Base-by-base conservation (phyloP, 768 basidiomycete genomes). In the Tephrocybe sp. region DNA sequence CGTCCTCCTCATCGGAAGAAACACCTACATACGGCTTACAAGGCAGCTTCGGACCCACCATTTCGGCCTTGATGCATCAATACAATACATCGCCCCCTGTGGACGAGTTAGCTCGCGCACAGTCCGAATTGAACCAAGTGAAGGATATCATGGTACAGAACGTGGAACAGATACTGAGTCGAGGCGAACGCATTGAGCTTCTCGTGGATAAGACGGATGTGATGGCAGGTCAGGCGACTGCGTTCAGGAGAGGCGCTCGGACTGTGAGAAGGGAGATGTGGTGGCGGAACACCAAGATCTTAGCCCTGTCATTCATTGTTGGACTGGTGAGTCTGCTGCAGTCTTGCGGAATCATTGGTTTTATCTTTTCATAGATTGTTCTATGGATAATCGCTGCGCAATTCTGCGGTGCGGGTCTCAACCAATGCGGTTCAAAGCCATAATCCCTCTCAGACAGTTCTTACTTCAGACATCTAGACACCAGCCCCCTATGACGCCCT, bases 71-170 rank as follows among this genome's bases (percentile, higher is more conserved):
- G 49, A 82, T 96, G 85, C 79, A 90, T 62, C 83, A 85, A 43
- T 99, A 91, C 74, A 93, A 92, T 62, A 93, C 92, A 26, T 71
- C 83, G 8, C 94, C 95, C 13, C 94, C 92, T 33, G 68, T 77
- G 7, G 97, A 99, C 65, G 92, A 95, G 55, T 82, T 98, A 50
- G 74, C 86, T 16, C 89, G 92, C 55, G 96, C 96, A 5, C 94
- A 94, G 64, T 79, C 80, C 4, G 94, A 98, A 67, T 77, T 93
- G 36, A 83, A 84, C 53, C 89, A 92, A 58, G 90, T 97, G 41
- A 98, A 97, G 67, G 87, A 94, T 61, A 92, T 97, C 69, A 96
- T 97, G 94, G 95, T 98, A 45, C 91, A 98, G 69, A 98, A 98
- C 66, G 95, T 98, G 56, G 93, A 98, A 70, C 90, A 94, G 66